Base-by-base conservation (phyloP, 306 rosid genomes). In the Inga leiocalycina region DNA sequence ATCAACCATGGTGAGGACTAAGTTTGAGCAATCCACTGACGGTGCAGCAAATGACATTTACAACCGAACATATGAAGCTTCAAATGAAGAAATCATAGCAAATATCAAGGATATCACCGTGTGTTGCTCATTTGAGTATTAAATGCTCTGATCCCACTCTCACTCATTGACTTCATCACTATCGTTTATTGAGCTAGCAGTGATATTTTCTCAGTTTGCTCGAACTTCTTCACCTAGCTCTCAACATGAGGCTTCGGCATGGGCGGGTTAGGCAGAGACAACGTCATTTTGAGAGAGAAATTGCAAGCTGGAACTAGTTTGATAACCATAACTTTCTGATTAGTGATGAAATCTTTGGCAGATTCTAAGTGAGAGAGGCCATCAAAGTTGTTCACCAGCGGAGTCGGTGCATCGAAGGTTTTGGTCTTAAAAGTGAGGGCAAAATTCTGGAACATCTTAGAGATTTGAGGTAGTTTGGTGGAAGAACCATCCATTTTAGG, bases 371-470 rank as follows among this genome's bases (percentile, higher is more conserved):
- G 94, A 11, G 97, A 85, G 83, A 89, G 89, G 2, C 94, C 94
- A 5, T 93, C 97, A 44, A 89, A 83, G 65, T 93, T 97, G 27
- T 3, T 91, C 92, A 5, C 84, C 87, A 16, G 84, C 86, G 9
- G 87, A 83, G 19, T 80, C 85, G 20, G 84, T 85, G 90, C 86
- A 2, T 96, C 99, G 82, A 88, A 88, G 61, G 99, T 96, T 52
- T 94, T 96, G 85, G 98, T 81, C 81, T 92, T 93, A 90, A 96
- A 93, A 84, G 99, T 98, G 67, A 91, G 89, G 74, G 98, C 99
- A 68, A 96, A 96, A 79, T 96, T 96, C 86, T 27, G 27, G 27
- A 27, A 27, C 27, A 27, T 27, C 27, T 27, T 27, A 27, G 27
- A 27, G 27, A 27, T 91, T 93, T 94, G 99, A 7, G 99, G 99